Evolutionary conservation across 192 early-diverging fungal species (phyloP).

Genomic region (Gonapodya prolifera): DNA sequence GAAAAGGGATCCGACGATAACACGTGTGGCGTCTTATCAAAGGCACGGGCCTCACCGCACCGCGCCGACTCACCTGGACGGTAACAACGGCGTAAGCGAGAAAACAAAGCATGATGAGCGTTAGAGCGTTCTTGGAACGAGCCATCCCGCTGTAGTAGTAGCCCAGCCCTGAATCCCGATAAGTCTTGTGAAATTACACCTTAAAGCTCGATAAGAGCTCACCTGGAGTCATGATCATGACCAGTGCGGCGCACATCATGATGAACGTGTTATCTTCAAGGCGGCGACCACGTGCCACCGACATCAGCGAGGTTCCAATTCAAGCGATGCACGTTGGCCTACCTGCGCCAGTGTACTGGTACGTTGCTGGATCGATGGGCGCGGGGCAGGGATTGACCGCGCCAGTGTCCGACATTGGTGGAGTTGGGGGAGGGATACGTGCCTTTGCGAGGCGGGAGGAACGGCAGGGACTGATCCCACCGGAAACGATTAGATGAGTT

Average conservation of each 20-base stretch:
- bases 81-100: slow-evolving; percentile 71
- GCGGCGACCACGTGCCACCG: background rate
- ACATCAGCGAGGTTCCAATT: background rate
- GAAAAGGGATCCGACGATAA: too few relatives aligned
- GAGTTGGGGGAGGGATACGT: too few relatives aligned
- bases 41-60: too few relatives aligned
- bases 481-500: too few relatives aligned
- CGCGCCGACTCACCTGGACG: slow-evolving; percentile 52
- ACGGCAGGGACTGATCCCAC: too few relatives aligned
- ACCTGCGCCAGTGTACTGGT: background rate
- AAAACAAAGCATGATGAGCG: slow-evolving; percentile 72
- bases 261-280: background rate
- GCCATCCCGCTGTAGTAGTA: slow-evolving; percentile 95
- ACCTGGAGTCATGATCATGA: slow-evolving; percentile 92
- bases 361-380: background rate
- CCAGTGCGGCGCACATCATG: slow-evolving; percentile 32
- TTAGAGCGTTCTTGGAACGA: slow-evolving; percentile 80
- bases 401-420: background rate
- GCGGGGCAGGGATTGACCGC: background rate
- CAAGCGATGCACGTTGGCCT: background rate
- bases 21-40: too few relatives aligned
- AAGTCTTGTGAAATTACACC: background rate
- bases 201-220: background rate
- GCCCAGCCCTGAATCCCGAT: slow-evolving; percentile 34
- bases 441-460: too few relatives aligned